Evolutionary conservation across 768 basidiomycete genomes (phyloP), one percentile per base, ranked within the genome.

Genomic region (Suillus tomentosus): DNA sequence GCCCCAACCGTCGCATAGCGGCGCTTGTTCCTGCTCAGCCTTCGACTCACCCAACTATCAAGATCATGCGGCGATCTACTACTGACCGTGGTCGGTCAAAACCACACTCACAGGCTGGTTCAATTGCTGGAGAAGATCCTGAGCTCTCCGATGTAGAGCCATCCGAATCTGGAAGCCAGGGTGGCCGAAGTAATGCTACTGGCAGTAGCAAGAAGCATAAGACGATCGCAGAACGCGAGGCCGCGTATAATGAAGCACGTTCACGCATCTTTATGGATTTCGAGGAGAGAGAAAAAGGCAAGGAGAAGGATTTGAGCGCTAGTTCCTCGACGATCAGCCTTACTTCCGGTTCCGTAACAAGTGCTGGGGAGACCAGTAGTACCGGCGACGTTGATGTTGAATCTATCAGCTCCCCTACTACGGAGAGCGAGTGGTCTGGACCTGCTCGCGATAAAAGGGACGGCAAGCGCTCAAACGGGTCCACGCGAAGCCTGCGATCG

Each of bases 221-320:
- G 79, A 94, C 94, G 2, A 87, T 95, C 27, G 90, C 91, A 70
- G 88, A 95, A 74, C 89, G 93, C 39, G 92, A 91, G 71, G 94
- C 91, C 0, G 94, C 92, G n/a, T 95, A 95, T 69, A 90, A 91
- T 61, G 88, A 92, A 75, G 93, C 93, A 36, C 86, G 94, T 54
- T 89, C 87, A 43, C 85, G 93, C 62, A 95, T 95, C 68, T 95
- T 95, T 78, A 89, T 91, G 85, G 88, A 78, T 67, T 92, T 93
- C 68, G 84, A 91, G 72, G 90, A 91, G 62, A 85, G 82, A 67
- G 81, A 79, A 69, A 88, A 87, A 72, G 85, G 84, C 63, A 87
- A 88, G 72, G 85, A 84, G 62, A 89, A 88, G 69, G 88, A 90
- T 67, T 81, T 87, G 76, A 92, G 86, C 72, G 86, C 90, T 9